Conservation (phyloP, 2,329 filamentous ascomycete species). For the Lasiodiplodia sp. region DNA sequence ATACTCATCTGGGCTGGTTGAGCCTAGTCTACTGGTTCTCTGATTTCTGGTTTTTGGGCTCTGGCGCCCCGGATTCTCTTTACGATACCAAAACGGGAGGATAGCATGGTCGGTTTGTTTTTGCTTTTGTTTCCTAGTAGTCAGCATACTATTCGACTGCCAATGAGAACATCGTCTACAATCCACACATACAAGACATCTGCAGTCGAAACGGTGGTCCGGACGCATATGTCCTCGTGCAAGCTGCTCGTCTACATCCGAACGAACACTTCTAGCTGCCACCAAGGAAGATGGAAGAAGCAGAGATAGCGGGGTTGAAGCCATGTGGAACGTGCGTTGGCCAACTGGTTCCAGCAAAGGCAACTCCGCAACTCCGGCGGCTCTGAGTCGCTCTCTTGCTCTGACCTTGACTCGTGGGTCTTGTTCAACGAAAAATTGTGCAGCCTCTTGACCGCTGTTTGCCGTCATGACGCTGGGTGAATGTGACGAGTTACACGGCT, state of each 20-base stretch:
- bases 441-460: background rate
- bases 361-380: conserved; percentile 11
- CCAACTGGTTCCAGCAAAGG: background rate
- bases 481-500: background rate
- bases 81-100: too few species aligned
- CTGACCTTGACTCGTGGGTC: background rate
- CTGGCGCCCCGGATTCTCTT: too few species aligned
- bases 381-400: background rate
- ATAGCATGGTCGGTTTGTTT: too few species aligned
- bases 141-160: background rate
- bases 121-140: background rate
- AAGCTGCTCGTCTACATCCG: background rate
- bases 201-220: background rate
- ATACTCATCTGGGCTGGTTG: too few species aligned
- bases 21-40: too few species aligned
- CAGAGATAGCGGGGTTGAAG: background rate
- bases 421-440: background rate
- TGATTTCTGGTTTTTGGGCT: too few species aligned
- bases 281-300: background rate
- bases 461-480: background rate
- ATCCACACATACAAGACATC: background rate
- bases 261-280: background rate
- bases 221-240: background rate
- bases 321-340: background rate
- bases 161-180: background rate